phyloP scores from a whole-genome alignment of 1,284 basidiomycete species.

The Ustilago tritici region DNA sequence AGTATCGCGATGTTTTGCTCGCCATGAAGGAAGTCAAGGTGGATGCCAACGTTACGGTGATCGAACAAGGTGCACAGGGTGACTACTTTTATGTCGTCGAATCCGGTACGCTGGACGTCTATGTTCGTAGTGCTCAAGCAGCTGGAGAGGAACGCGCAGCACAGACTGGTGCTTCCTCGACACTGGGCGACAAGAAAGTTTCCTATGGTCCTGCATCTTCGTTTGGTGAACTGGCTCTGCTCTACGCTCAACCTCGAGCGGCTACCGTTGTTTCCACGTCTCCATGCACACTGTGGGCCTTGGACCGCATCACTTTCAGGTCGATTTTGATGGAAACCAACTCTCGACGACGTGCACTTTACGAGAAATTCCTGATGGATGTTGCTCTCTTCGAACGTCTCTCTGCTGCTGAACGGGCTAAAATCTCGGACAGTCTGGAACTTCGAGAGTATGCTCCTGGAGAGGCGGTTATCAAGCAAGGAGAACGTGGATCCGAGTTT shows the following conservation, averaged over 20 bases:
- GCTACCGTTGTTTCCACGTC: slow-evolving; percentile 90
- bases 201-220: slow-evolving; percentile 87
- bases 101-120: slow-evolving; percentile 86
- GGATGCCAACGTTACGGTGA: slow-evolving; percentile 82
- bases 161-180: slow-evolving; percentile 43
- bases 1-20: slow-evolving; percentile 88
- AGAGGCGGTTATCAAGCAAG: slow-evolving; percentile 87
- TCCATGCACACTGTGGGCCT: slow-evolving; percentile 86
- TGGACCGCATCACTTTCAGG: slow-evolving; percentile 97
- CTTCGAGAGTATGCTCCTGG: slow-evolving; percentile 85
- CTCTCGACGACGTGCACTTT: slow-evolving; percentile 85
- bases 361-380: slow-evolving; percentile 92
- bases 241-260: slow-evolving; percentile 96
- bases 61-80: slow-evolving; percentile 94
- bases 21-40: slow-evolving; percentile 93
- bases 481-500: slow-evolving; percentile 95
- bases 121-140: slow-evolving; percentile 73
- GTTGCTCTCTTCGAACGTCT: slow-evolving; percentile 89
- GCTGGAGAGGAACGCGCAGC: slow-evolving; percentile 37
- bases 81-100: slow-evolving; percentile 99
- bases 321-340: slow-evolving; percentile 80
- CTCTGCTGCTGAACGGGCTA: slow-evolving; percentile 87
- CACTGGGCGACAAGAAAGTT: slow-evolving; percentile 70
- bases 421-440: slow-evolving; percentile 94
- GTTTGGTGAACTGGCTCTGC: slow-evolving; percentile 95